Evolutionary conservation across 257 asterid species (phyloP).

Genomic region (Solanum sejunctum): DNA sequence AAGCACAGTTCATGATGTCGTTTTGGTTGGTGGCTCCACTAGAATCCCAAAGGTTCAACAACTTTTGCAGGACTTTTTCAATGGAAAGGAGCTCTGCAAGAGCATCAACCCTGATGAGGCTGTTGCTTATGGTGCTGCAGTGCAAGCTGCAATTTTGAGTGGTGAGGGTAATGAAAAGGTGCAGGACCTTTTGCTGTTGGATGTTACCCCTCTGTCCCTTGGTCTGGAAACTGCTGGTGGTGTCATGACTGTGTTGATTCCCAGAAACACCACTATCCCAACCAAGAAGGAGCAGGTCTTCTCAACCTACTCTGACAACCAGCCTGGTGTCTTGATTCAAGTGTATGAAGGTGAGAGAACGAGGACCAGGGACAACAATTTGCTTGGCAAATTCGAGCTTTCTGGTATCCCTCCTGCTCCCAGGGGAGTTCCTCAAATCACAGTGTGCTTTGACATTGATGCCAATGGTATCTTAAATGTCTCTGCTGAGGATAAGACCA

Average conservation of each 20-base stretch:
- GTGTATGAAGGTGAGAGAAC: slow-evolving; percentile 75
- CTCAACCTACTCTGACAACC: slow-evolving; percentile 75
- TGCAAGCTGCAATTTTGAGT: slow-evolving; percentile 74
- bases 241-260: slow-evolving; percentile 79
- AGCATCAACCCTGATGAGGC: slow-evolving; percentile 82
- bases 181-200: slow-evolving; percentile 58
- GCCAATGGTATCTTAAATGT: slow-evolving; percentile 74
- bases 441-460: slow-evolving; percentile 73
- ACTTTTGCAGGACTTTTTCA: slow-evolving; percentile 66
- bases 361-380: slow-evolving; percentile 64
- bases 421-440: slow-evolving; percentile 75
- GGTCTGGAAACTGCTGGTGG: slow-evolving; percentile 83
- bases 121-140: slow-evolving; percentile 84
- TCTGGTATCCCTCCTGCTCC: slow-evolving; percentile 87
- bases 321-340: slow-evolving; percentile 80
- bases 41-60: slow-evolving; percentile 76
- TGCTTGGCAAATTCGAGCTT: slow-evolving; percentile 70
- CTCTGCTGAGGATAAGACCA: slow-evolving; percentile 83
- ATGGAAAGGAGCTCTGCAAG: slow-evolving; percentile 87
- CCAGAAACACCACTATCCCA: slow-evolving; percentile 73
- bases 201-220: slow-evolving; percentile 68
- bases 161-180: slow-evolving; percentile 87
- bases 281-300: slow-evolving; percentile 79
- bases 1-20: slow-evolving; percentile 56
- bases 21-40: slow-evolving; percentile 74